Evolutionary conservation across 2,329 filamentous ascomycete species (phyloP), one percentile per base, ranked within the genome.

Genomic region (Pyrenochaeta sp.): DNA sequence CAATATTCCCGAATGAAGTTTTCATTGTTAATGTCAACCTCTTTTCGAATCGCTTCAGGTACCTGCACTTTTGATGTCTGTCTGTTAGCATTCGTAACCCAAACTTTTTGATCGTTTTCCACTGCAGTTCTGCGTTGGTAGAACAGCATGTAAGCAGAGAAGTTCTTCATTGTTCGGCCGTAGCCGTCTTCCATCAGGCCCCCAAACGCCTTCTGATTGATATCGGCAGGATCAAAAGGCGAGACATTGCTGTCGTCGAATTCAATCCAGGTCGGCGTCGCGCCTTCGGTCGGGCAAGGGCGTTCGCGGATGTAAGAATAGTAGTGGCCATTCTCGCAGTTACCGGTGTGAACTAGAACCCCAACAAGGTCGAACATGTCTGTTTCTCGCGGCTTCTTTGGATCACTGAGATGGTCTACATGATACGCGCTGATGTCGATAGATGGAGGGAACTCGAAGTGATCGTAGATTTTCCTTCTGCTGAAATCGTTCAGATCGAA

Each of bases 61-160:
- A 83, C 60, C 2, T 72, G 58, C 6, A 80, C 72, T 37, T 73
- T 77, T 8, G 76, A 71, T 7, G 77, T 74, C n/a, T 81, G 74
- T 30, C 41, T 55, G 7, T 52, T 47, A 7, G 61, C 44, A 19
- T 60, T 79, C 73, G 34, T 84, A 61, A 19, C 60, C 54, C 64
- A 67, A 28, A 59, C 48, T 4, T 40, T 34, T 23, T 63, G 57
- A 21, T 70, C 66, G 8, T 62, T 48, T 7, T 77, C 75, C 42
- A 92, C 77, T 4, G 83, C 82, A 0, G 86, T 86, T 3, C 85
- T 82, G 35, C 94, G 85, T 68, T 96, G 89, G 68, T 99, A 99
- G 70, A 99, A 97, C 7, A 99, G 80, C 89, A 99, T 97, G 70
- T 99, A 99, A 9, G 93, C 94, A 67, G 90, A 97, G 41, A 61